Evolutionary conservation across 2,329 filamentous ascomycete genomes (phyloP), one percentile per base, ranked within the genome.

Genomic region (Sporothrix schenckii): DNA sequence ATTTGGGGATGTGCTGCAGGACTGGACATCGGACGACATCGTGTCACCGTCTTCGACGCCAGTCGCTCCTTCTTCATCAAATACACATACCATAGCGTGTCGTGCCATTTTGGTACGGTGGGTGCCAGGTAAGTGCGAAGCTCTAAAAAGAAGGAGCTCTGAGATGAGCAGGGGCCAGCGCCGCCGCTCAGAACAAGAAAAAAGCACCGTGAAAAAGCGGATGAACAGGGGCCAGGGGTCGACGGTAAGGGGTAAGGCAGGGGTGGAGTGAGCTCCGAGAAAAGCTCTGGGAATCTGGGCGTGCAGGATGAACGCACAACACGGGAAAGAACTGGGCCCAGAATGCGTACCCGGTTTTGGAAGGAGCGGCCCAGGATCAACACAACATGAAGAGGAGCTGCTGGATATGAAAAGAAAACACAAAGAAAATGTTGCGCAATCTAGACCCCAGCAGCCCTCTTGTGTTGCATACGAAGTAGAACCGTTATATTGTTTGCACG

Each of bases 151-250:
- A 60, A 69, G 39, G n/a, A 47, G 39, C 39, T 47, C 47, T 19
- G 53, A 66, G 65, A 67, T 70, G 65, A 56, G 69, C 50, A 65
- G 68, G 61, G 52, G 69, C 11, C 50, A 65, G 61, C 69, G 53
- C 54, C 54, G 63, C 65, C 65, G 69, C 65, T 63, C 49, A 68
- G 69, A 54, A 65, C 52, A 54, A 34, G 3, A n/a, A 11, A 21
- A 54, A 56, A 39, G n/a, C 41, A 10, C 27, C 10, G 39, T 47
- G 27, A 41, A 56, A 54, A 41, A 21, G 27, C n/a, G 34, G n/a
- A 41, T 67, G 52, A 65, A 19, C 52, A 60, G 69, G 52, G 39
- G 50, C 19, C 54, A 50, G 60, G 60, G 39, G 21, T 27, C 34
- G 19, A 27, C 34, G 49, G 54, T 63, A 53, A 61, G 67, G 56